Evolutionary conservation across 768 basidiomycete species (phyloP), one percentile per base, ranked within the genome.

Genomic region (Kockovaella imperatae): DNA sequence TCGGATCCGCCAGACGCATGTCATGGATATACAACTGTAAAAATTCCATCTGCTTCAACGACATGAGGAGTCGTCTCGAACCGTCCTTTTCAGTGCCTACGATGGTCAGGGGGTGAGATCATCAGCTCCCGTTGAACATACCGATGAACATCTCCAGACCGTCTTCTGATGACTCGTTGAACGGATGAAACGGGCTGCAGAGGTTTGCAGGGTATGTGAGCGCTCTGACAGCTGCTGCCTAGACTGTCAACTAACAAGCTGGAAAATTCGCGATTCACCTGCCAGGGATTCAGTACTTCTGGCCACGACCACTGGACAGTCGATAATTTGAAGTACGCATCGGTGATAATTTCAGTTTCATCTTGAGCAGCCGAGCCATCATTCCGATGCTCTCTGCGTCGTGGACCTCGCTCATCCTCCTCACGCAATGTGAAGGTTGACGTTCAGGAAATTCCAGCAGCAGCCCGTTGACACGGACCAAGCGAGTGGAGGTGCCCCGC

Each of bases 1-100:
- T 47, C 1, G 63, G 55, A 15, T 61, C 47, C 14, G 62, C 53
- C 2, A 70, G 54, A 2, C 56, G 45, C 42, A 59, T 55, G 11
- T 58, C 52, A 30, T 59, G 56, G 28, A 68, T 68, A 28, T 64
- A 70, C 36, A 62, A 67, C 20, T 60, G 61, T 1, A 70, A 40
- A 40, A 64, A 70, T 41, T 68, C 53, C 10, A 70, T n/a, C 47
- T 70, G 69, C 21, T 45, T 47, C 24, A 64, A 56, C 5, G 53
- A 57, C 39, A 66, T 62, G n/a, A 60, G 45, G 0, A 65, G 49
- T 2, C 52, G 26, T 1, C 32, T 48, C 17, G 45, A 47, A 35
- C 42, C 55, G 14, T 51, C 38, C n/a, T n/a, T 11, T 14, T 53
- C 49, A 15, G 31, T 42, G 23, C 48, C 59, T 51, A 38, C 14